Evolutionary conservation across 1,284 basidiomycete genomes (phyloP), one percentile per base, ranked within the genome.

Genomic region (Trichosporon coremiiforme): DNA sequence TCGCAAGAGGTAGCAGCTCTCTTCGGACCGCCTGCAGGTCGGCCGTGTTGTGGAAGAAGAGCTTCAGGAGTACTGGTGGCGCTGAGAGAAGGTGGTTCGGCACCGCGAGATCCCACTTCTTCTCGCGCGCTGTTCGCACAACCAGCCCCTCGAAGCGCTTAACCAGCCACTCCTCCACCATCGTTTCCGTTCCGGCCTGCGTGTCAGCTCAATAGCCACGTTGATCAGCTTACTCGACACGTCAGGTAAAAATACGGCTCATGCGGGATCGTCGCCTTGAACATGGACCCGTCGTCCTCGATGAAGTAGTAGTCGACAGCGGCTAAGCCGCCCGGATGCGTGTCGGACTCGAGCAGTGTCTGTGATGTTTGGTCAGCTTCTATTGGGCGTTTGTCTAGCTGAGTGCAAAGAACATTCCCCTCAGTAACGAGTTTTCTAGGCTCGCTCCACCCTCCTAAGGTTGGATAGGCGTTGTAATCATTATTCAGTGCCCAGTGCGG

Each of bases 301-400:
- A 99, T 94, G 78, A 99, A 99, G 83, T 98, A 98, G 77, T 91
- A 98, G 79, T 99, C 96, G 10, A 99, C 95, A 10, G 91, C 95
- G 5, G 93, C 91, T 74, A 89, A 90, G 17, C 94, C 94, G 13
- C 88, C 88, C 7, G 91, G 87, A 85, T 90, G 90, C 60, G 91
- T 90, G 2, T 92, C 85, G 77, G 95, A 94, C 81, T 93, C 91
- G 20, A 97, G 82, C 4, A 97, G 84, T 0, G 94, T 98, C 89
- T 94, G 70, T 15, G 17, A 33, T 62, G 57, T 13, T 20, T 10
- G 55, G 68, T 67, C 66, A 72, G 70, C 68, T 29, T 31, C 29
- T 5, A n/a, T 8, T 25, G 25, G 25, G 25, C 25, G 25, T 9
- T n/a, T 15, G 31, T 17, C 29, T 35, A 38, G 29, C 29, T 33